Base-by-base conservation (phyloP, 2,329 filamentous ascomycete genomes). In the Aspergillus fumigatiaffinis region DNA sequence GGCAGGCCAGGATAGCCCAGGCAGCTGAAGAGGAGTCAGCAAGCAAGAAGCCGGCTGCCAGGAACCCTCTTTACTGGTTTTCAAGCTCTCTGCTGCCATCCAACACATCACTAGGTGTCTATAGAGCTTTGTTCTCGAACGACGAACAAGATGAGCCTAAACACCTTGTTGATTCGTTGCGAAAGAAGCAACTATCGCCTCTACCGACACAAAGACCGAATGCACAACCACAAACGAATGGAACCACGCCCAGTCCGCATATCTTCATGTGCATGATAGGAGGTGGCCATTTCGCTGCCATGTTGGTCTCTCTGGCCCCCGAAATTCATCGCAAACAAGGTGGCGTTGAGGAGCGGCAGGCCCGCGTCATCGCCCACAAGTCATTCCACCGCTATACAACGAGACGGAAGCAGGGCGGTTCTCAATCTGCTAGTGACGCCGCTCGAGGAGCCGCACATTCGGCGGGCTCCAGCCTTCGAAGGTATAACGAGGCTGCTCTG, bases 211-310 rank as follows among this genome's bases (percentile, higher is more conserved):
- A 66, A 21, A 55, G 65, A 20, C 73, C 75, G 63, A 68, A 74
- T 65, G 63, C 66, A 20, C 65, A 72, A 2, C 66, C 76, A 23
- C 73, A 63, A 25, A 59, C 60, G n/a, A 61, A 83, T 59, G 77
- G 82, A 1, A 76, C 80, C 41, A 41, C 65, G 21, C 56, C 86
- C 25, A 87, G 88, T 7, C 91, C 92, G 2, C 92, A 97, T 71
- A 86, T 96, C 51, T 97, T 99, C 71, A 83, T 99, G 50, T 97
- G 92, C 75, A 99, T 99, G 94, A 96, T 99, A 52, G 94, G 94
- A 25, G 94, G 94, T 58, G 94, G 94, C 0, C 94, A 99, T 72
- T 99, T 99, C 70, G 94, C 94, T 0, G 94, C 90, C 52, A 97
- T 97, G 92, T 82, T 97, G 10, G 90, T 99, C 10, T 92, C 92